Evolutionary conservation across 768 basidiomycete species (phyloP).

Genomic region (Phallus indusiatus): DNA sequence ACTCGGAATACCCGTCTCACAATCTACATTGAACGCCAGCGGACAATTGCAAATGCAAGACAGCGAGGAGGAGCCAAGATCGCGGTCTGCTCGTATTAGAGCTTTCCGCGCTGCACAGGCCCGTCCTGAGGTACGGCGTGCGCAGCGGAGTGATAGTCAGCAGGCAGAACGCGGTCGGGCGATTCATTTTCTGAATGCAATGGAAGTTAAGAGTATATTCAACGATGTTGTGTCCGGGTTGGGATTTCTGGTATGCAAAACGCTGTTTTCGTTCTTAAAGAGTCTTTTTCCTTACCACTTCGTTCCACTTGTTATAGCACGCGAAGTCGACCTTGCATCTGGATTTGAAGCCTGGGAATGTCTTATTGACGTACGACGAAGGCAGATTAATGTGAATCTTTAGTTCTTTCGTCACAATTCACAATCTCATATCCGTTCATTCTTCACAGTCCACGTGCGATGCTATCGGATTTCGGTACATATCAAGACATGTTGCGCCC

Average conservation of each 20-base stretch:
- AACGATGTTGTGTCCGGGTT: slow-evolving; percentile 81
- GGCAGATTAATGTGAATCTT: slow-evolving; percentile 56
- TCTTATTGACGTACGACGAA: slow-evolving; percentile 86
- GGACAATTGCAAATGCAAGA: slow-evolving; percentile 15
- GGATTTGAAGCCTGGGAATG: slow-evolving; percentile 91
- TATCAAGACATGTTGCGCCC: slow-evolving; percentile 82
- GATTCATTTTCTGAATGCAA: slow-evolving; percentile 75
- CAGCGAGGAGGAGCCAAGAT: slow-evolving; percentile 29
- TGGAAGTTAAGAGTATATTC: slow-evolving; percentile 76
- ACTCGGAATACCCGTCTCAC: slow-evolving; percentile 52
- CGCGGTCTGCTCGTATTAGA: slow-evolving; percentile 63
- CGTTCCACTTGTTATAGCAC: slow-evolving; percentile 40
- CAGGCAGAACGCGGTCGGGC: slow-evolving; percentile 46
- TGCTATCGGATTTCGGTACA: slow-evolving; percentile 94
- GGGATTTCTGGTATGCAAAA: slow-evolving; percentile 61
- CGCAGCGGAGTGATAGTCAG: slow-evolving; percentile 16
- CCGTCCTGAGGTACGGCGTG: slow-evolving; percentile 24
- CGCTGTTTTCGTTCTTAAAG: slow-evolving; percentile 15
- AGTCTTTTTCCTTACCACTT: slow-evolving; percentile 17
- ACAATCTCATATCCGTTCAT: slow-evolving; percentile 4
- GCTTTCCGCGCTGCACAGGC: slow-evolving; percentile 63
- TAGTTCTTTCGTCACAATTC: background rate
- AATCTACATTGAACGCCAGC: slow-evolving; percentile 8
- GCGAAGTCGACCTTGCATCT: slow-evolving; percentile 81
- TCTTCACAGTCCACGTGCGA: slow-evolving; percentile 66